Base-by-base conservation (phyloP, 1,139 yeast genomes). In the Torulaspora pretoriensis region DNA sequence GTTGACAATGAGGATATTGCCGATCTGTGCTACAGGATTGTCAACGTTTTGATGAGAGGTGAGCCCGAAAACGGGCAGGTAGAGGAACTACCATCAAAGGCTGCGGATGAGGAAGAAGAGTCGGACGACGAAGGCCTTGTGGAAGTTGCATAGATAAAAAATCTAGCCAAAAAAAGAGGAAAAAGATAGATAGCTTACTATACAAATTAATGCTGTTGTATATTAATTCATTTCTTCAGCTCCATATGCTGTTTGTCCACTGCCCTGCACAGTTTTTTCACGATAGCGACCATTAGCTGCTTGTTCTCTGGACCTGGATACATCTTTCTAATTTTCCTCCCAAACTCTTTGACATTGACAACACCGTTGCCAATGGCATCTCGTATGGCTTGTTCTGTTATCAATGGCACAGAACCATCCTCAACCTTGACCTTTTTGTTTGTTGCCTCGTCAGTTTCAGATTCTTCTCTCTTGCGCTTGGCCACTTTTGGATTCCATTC, bases 31-130 rank as follows among this genome's bases (percentile, higher is more conserved):
- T 87, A 83, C 53, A 75, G 86, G 65, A 61, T 83, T 37, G 97
- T 88, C 14, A 90, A 89, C 62, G 77, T 87, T 82, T 72, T 89
- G 52, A 83, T 84, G 90, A 80, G 97, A 71, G 97, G 90, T 57
- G 97, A 89, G 59, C 83, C 80, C 13, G 70, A 67, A 42, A 71
- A 70, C 40, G 75, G 72, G 45, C 72, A 72, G 50, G 69, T 76
- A 28, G 80, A 78, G 38, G 83, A 81, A 55, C 68, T 79, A 47
- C 68, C 75, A 42, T 70, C 73, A 33, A 68, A 57, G 35, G 55
- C 55, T 35, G 66, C 61, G 10, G 73, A 70, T 28, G 73, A 67
- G 31, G 44, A 33, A 22, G 66, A 64, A 10, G 65, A 59, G 19
- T 63, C 60, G 27, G 53, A 52, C n/a, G 57, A 51, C 10, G 54